Evolutionary conservation across 176 grass and related monocot genomes (phyloP), one percentile per base, ranked within the genome.

Genomic region (Panicum miliaceum): DNA sequence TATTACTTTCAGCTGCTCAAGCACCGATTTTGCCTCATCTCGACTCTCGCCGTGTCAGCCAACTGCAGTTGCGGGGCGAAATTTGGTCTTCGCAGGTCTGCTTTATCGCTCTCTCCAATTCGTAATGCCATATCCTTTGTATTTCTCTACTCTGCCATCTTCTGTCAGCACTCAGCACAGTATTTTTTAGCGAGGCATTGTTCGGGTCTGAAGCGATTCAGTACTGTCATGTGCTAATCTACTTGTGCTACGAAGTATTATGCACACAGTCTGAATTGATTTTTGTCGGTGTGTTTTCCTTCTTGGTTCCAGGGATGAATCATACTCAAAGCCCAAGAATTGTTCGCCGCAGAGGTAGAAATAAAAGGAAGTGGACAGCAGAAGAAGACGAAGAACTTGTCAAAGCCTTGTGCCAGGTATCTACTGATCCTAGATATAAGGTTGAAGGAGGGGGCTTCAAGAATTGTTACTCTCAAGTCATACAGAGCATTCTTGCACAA

Each of bases 401-500:
- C 46, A 86, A 58, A n/a, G 88, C 88, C 16, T 76, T 90, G 22
- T 65, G 72, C 6, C 64, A 86, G 78, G 78, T 90, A 18, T 90
- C 83, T 71, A 27, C 51, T 29, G 83, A 90, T 46, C 64, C 88
- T n/a, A 90, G 46, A 56, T 86, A 78, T 76, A 82, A 85, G 83
- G 78, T 82, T 36, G 72, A 86, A 29, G 88, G 88, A 86, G 88
- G 88, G 54, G 88, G 54, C 20, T 86, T 90, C 64, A 90, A 82
- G 83, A 90, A 90, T 78, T 81, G 83, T 43, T 86, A 90, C 50
- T 65, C 88, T 27, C 83, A 77, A 32, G 78, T 83, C 19, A 90
- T 90, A 26, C 83, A 82, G 72, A 38, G 12, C 57, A 81, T 90
- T 38, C 88, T 90, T 64, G 37, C 79, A 15, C 79, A 78, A 16